phyloP scores from a whole-genome alignment of 805 yeast species.

The Gaillardinia entomophila region DNA sequence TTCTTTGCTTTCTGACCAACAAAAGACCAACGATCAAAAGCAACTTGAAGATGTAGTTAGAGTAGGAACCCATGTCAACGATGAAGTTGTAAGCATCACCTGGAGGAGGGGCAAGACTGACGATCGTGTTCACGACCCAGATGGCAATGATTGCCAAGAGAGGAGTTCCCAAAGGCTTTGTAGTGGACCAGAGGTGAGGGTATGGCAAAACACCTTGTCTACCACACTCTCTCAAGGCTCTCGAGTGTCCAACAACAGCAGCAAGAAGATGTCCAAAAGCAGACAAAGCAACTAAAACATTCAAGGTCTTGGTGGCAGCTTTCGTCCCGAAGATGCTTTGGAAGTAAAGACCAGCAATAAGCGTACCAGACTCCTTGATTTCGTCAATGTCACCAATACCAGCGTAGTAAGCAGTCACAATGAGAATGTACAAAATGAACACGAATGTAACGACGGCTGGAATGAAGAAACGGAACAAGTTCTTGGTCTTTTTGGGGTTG shows the following conservation, averaged over 20 bases:
- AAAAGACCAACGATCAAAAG: slow-evolving; percentile 21
- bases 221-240: slow-evolving; percentile 27
- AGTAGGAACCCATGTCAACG: slow-evolving; percentile 25
- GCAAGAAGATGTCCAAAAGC: slow-evolving; percentile 27
- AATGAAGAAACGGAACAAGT: slow-evolving; percentile 18
- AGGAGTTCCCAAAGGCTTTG: slow-evolving; percentile 28
- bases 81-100: slow-evolving; percentile 30
- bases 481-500: slow-evolving; percentile 18
- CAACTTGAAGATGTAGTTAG: slow-evolving; percentile 21
- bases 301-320: slow-evolving; percentile 16
- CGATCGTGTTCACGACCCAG: slow-evolving; percentile 18
- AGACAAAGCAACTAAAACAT: slow-evolving; percentile 22
- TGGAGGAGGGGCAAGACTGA: slow-evolving; percentile 27
- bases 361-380: slow-evolving; percentile 22
- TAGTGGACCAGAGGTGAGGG: slow-evolving; percentile 21
- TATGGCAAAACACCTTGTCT: slow-evolving; percentile 29
- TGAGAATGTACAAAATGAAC: slow-evolving; percentile 24
- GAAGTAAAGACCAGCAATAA: slow-evolving; percentile 25
- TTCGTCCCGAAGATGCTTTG: slow-evolving; percentile 23
- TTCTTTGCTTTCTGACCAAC: slow-evolving; percentile 23
- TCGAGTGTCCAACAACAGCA: slow-evolving; percentile 22
- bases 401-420: slow-evolving; percentile 30
- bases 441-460: slow-evolving; percentile 26
- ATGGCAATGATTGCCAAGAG: slow-evolving; percentile 18
- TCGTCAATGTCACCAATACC: slow-evolving; percentile 16